Conservation (phyloP, 2,329 filamentous ascomycete species). For the Phyllosticta paracitricarpa region DNA sequence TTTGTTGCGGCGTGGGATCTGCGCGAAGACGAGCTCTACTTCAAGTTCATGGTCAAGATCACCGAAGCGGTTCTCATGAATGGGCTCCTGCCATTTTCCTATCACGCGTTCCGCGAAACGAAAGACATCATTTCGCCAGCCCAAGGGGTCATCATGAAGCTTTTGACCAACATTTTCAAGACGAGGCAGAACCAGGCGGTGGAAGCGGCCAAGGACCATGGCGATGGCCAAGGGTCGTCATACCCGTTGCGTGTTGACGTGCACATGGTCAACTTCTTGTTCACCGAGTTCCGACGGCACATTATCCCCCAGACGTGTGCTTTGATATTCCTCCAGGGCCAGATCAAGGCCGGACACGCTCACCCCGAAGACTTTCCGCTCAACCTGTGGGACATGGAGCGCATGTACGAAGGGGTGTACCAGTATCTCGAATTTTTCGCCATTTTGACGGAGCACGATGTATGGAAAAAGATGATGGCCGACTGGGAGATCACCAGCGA, state of each 20-base stretch:
- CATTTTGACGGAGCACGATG: slow-evolving; percentile 74
- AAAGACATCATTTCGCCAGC: slow-evolving; percentile 96
- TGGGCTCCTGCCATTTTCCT: slow-evolving; percentile 81
- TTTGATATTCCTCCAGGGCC: slow-evolving; percentile 86
- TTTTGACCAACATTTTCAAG: slow-evolving; percentile 83
- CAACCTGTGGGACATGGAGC: slow-evolving; percentile 95
- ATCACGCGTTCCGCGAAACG: slow-evolving; percentile 80
- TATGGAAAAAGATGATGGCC: slow-evolving; percentile 74
- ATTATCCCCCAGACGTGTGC: slow-evolving; percentile 91
- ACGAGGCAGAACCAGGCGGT: slow-evolving; percentile 37
- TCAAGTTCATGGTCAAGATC: slow-evolving; percentile 93
- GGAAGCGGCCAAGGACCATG: slow-evolving; percentile 12
- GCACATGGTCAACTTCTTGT: slow-evolving; percentile 74
- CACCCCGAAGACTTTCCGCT: slow-evolving; percentile 83
- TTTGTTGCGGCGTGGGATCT: slow-evolving; percentile 98
- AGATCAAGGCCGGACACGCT: slow-evolving; percentile 67
- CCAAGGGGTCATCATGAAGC: slow-evolving; percentile 83
- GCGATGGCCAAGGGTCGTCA: slow-evolving; percentile 11
- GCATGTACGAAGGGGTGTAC: slow-evolving; percentile 87
- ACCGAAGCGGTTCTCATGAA: slow-evolving; percentile 87
- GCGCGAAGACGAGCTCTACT: slow-evolving; percentile 85
- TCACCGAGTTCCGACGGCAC: slow-evolving; percentile 81
- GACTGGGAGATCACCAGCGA: slow-evolving; percentile 90
- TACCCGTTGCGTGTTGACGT: slow-evolving; percentile 42
- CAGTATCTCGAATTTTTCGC: slow-evolving; percentile 93